Percentiles rank a stretch among this genome's conserved stretches.
Conservation (phyloP, 2,329 filamentous ascomycete genomes). For the Calcarisporium arbuscula region DNA sequence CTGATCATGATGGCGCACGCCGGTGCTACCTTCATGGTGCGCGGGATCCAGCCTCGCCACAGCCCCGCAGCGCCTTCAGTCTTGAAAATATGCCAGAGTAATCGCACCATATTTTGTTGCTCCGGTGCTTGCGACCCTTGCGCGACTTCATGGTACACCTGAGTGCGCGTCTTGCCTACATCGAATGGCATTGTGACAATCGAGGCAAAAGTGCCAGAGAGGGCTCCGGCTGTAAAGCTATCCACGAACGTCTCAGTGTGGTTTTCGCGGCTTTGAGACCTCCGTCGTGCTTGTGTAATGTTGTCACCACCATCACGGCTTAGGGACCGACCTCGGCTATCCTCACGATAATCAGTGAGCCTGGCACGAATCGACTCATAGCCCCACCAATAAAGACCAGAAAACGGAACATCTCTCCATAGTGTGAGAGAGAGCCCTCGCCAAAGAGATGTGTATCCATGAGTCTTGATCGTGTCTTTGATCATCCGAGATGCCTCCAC, state of each 20-base stretch:
- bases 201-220: conserved; percentile 78
- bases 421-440: conserved; percentile 82
- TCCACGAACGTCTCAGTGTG: conserved; percentile 76
- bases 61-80: conserved; percentile 76
- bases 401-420: conserved; percentile 97
- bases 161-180: conserved; percentile 92
- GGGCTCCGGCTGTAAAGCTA: conserved; percentile 80
- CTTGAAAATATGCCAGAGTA: conserved; percentile 86
- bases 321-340: conserved; percentile 35
- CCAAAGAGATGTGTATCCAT: conserved; percentile 83
- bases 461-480: conserved; percentile 67
- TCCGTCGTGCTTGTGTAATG: conserved; percentile 38
- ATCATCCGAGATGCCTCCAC: conserved; percentile 71
- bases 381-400: conserved; percentile 95
- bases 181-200: conserved; percentile 93
- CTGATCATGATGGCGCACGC: conserved; percentile 99
- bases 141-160: conserved; percentile 62
- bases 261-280: conserved; percentile 60
- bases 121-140: conserved; percentile 52
- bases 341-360: conserved; percentile 63
- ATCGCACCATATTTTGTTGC: conserved; percentile 68
- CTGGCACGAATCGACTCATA: conserved; percentile 77
- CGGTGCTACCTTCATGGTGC: conserved; percentile 89
- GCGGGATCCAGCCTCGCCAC: conserved; percentile 86
- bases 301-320: conserved; percentile 23